Evolutionary conservation across 2,329 filamentous ascomycete species (phyloP), one percentile per base, ranked within the genome.

Genomic region (Fusarium sp.): DNA sequence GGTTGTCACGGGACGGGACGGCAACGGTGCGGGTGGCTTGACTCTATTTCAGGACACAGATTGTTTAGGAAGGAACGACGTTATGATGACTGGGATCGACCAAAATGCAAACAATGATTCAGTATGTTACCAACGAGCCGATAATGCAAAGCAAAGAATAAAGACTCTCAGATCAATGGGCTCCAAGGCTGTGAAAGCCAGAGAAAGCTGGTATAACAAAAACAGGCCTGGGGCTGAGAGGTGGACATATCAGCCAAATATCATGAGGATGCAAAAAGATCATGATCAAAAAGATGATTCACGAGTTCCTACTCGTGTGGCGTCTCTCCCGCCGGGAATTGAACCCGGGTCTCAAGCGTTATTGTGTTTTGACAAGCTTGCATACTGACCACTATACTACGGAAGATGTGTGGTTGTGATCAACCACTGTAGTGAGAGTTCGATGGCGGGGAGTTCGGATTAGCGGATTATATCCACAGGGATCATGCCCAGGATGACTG

Each of bases 321-420:
- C 42, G 42, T 25, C 42, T 46, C 42, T 46, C 42, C 42, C 42
- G 42, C 42, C 42, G 42, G 42, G 42, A 46, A 46, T 46, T 46
- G 20, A 46, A 46, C 42, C 42, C 42, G 42, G 42, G 42, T 46
- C 42, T 46, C 34, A 44, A 44, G 40, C 40, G 40, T 6, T 25
- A 25, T 25, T 25, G 7, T 25, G 0, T 25, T 25, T 2, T 46
- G 42, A 46, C 20, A 46, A 46, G 42, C 42, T 46, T 46, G 42
- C 42, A 46, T 46, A 46, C 42, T 46, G 42, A 46, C 42, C 42
- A 46, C 42, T 46, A 46, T 46, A 46, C 42, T 46, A 46, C 20
- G 42, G 42, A 46, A 46, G 42, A 46, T 10, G 42, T 14, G 42
- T 25, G 42, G 8, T 10, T 46, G 42, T 46, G 42, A 46, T n/a